Percentiles rank a stretch among this genome's conserved stretches.
Evolutionary conservation across 2,329 filamentous ascomycete genomes (phyloP).

Genomic region (Aurifilum marmelostoma): DNA sequence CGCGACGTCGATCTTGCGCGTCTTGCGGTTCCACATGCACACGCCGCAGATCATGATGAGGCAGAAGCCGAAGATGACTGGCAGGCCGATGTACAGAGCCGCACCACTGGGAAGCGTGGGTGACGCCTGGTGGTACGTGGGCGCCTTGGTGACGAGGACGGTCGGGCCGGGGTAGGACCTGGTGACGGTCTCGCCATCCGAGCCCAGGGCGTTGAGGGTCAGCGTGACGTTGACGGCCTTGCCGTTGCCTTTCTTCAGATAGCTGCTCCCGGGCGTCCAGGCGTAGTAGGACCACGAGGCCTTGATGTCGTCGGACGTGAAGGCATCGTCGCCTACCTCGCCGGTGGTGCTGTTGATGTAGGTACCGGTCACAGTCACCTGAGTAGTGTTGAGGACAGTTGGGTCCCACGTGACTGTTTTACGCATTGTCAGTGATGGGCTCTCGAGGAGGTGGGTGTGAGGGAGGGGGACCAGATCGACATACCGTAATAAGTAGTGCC

Average conservation of each 20-base stretch:
- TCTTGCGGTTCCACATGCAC: conserved; percentile 58
- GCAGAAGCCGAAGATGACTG: conserved; percentile 52
- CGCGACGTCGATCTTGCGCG: conserved; percentile 54
- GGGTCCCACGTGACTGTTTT: conserved; percentile 61
- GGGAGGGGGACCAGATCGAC: conserved; percentile 25
- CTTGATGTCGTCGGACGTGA: conserved; percentile 41
- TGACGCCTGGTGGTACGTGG: conserved; percentile 38
- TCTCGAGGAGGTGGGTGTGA: not conserved
- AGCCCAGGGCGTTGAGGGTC: conserved; percentile 45
- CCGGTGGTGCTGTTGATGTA: conserved; percentile 45
- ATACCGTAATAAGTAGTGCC: conserved; percentile 56
- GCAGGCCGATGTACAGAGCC: conserved; percentile 57
- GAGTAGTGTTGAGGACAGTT: conserved; percentile 50
- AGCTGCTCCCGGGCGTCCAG: conserved; percentile 44
- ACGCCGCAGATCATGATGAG: conserved; percentile 55
- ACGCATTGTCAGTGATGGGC: conserved; percentile 12
- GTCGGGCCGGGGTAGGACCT: conserved; percentile 41
- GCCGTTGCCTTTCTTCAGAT: conserved; percentile 39
- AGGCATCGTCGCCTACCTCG: conserved; percentile 36
- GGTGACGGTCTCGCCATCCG: conserved; percentile 34
- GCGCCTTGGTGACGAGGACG: conserved; percentile 45
- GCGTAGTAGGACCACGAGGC: conserved; percentile 53
- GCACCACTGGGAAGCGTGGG: conserved; percentile 41
- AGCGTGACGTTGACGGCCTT: conserved; percentile 53
- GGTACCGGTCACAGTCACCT: conserved; percentile 43